Evolutionary conservation across 768 basidiomycete genomes (phyloP).

Genomic region (Kwoniella shandongensis): DNA sequence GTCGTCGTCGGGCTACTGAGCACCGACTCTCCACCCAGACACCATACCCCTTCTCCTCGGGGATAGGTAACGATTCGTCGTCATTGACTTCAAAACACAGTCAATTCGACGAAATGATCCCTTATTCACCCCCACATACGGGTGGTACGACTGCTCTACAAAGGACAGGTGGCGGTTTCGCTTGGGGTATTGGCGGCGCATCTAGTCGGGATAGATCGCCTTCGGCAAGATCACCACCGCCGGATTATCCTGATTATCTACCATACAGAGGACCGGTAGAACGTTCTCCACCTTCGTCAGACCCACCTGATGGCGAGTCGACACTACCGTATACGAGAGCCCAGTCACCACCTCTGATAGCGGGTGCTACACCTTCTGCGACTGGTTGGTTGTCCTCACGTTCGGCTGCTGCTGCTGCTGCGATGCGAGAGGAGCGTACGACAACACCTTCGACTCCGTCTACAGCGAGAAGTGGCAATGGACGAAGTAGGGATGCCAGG

Average conservation of each 20-base stretch:
- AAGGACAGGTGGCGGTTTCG: too few species aligned
- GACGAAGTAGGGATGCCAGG: too few species aligned
- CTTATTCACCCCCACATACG: too few species aligned
- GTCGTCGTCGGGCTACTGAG: background rate
- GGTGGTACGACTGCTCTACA: too few species aligned
- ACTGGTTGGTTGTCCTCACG: background rate
- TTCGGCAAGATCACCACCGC: conserved; percentile 11
- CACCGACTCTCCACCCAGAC: background rate
- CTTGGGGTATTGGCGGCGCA: too few species aligned
- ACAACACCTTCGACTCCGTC: background rate
- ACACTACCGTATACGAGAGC: background rate
- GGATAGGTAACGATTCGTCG: conserved; percentile 4
- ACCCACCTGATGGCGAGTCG: background rate
- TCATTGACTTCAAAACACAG: conserved; percentile 1
- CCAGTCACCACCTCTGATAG: background rate
- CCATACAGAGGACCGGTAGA: conserved; percentile 7
- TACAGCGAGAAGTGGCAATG: background rate
- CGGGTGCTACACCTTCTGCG: background rate
- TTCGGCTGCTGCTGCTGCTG: background rate
- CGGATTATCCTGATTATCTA: conserved; percentile 20
- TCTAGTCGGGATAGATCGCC: background rate
- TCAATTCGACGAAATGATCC: too few species aligned
- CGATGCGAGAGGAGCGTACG: background rate
- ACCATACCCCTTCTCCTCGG: conserved; percentile 12
- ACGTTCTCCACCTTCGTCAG: background rate